Evolutionary conservation across 2,329 filamentous ascomycete species (phyloP), one percentile per base, ranked within the genome.

Genomic region (Penicillium sp.): DNA sequence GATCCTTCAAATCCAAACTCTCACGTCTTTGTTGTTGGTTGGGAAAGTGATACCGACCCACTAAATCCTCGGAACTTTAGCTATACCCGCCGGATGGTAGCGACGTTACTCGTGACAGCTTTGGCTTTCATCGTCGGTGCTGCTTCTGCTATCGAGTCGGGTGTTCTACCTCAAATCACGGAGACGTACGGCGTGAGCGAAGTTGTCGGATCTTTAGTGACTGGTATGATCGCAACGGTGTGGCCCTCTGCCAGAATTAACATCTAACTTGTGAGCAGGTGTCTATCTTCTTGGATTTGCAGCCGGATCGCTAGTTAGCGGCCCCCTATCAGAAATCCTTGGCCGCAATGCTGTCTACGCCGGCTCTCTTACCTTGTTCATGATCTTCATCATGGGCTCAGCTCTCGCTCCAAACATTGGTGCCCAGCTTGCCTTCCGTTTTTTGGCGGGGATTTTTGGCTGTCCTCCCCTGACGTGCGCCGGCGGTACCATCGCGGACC

Each of bases 141-240:
- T 1, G 81, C 82, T 0, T 81, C 79, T 4, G 78, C 81, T 0
- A 83, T 85, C 39, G 81, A 84, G 51, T 79, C 80, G 1, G 75
- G 75, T 0, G 78, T 80, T 1, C 57, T 82, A 0, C 71, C 71
- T 0, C 75, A 80, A 56, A 81, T 79, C 0, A 72, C 75, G 0
- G 59, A 58, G 18, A 75, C 77, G 0, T 79, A 83, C 43, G 72
- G 75, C 0, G 81, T 83, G 0, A 77, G 75, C 24, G 71, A 81
- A 38, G 77, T 83, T 4, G 77, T 77, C 0, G 82, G 78, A 61
- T 79, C 76, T 9, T 62, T 83, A 22, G 78, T 79, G 0, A 84
- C 75, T 45, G 75, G 73, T 64, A 64, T 16, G 7, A 21, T 21
- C n/a, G 8, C n/a, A 40, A 10, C 6, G 13, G 14, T n/a, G 4